Base-by-base conservation (phyloP, 192 early-diverging fungal species). In the Entomortierella parvispora region DNA sequence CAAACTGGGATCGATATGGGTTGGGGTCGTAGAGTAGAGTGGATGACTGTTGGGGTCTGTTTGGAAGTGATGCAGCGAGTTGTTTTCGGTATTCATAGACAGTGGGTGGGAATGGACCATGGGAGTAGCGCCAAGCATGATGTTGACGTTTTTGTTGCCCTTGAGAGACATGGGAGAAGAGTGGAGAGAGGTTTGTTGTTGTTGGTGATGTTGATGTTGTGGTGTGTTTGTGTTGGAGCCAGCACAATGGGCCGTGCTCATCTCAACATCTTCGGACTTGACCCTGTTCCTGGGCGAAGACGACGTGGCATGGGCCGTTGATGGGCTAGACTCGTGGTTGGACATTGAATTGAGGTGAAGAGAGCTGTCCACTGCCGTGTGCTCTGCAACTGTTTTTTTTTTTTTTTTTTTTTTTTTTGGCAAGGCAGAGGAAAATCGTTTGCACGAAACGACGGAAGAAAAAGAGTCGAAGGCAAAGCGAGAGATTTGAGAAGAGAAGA, bases 31-130 rank as follows among this genome's bases (percentile, higher is more conserved):
- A 14, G 69, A n/a, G 61, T 57, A 54, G 17, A 51, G 20, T 15
- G 49, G 33, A 2, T 45, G 10, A n/a, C 15, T 49, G 57, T 65
- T 60, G 32, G 20, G 22, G 28, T 61, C 58, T 2, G 71, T 62
- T 31, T 75, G 71, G 25, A 75, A 75, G 43, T 75, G 71, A 10
- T 75, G 71, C 12, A 75, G 71, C 20, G 71, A 65, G 33, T 66
- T 75, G 31, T 29, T 46, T 17, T 75, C 71, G 4, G 57, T 29
- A 42, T 28, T 50, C 54, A 75, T 47, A n/a, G 71, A 65, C 2
- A 75, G 63, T 56, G 56, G 57, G 33, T 75, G 71, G 0, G 58
- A 40, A 9, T 5, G 31, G 43, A 52, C 22, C 15, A n/a, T n/a
- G n/a, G 71, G 57, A 15, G 63, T 54, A 12, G 71, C 62, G 1